Evolutionary conservation across 2,329 filamentous ascomycete genomes (phyloP).

Genomic region (Diaporthe helianthi): DNA sequence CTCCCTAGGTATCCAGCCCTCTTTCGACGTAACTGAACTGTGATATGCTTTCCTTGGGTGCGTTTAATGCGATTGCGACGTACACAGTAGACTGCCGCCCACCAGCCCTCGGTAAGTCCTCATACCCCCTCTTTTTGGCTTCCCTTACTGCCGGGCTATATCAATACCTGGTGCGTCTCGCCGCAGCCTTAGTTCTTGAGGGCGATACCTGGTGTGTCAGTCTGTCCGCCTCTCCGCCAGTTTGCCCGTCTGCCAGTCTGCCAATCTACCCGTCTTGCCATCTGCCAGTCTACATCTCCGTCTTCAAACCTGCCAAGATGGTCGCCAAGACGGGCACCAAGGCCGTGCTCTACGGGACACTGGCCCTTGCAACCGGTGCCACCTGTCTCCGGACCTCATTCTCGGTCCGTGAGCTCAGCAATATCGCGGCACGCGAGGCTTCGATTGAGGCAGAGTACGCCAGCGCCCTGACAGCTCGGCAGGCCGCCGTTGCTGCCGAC

Average conservation of each 20-base stretch:
- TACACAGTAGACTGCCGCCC: background rate
- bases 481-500: conserved; percentile 1
- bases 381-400: conserved; percentile 29
- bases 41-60: conserved; percentile 13
- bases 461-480: background rate
- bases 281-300: background rate
- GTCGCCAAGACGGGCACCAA: background rate
- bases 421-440: conserved; percentile 3
- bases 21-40: background rate
- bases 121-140: conserved; percentile 6
- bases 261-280: too few species aligned
- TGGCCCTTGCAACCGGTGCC: conserved; percentile 24
- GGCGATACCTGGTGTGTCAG: background rate
- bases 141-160: background rate
- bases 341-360: background rate
- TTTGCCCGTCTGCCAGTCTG: background rate
- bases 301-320: conserved; percentile 8
- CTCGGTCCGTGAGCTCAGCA: conserved; percentile 26
- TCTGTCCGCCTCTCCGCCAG: too few species aligned
- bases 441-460: conserved; percentile 16
- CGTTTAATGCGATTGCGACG: background rate
- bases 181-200: too few species aligned
- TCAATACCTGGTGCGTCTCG: conserved; percentile 5
- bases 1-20: background rate
- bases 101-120: conserved; percentile 5